These are phyloP conservation scores for Yarrowia sp. DNA, from an alignment of 805 yeast species.

Conservation along the genomic window DNA sequence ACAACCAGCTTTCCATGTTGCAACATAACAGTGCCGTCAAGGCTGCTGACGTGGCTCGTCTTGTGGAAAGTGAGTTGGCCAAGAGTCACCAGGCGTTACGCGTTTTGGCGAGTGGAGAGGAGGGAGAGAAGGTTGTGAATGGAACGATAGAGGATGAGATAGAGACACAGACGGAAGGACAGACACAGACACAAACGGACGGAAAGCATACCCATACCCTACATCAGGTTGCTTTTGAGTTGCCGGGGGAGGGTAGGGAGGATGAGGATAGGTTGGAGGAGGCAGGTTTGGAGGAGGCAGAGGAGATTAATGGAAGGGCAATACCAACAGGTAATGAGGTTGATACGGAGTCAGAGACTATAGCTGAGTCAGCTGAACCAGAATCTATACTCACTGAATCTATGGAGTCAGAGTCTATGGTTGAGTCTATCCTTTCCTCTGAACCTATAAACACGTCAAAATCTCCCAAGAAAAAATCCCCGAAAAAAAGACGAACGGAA, in stretches of 20 bases:
- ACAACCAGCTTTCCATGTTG: constrained; percentile 14
- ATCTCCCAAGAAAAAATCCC: neutral
- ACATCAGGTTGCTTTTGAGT: neutral
- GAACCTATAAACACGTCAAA: too few species aligned
- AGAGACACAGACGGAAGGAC: neutral
- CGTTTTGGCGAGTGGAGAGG: constrained; percentile 3
- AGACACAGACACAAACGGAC: neutral
- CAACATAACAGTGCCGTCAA: neutral
- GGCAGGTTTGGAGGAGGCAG: neutral
- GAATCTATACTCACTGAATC: too few species aligned
- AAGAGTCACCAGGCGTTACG: neutral
- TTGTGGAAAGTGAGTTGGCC: neutral
- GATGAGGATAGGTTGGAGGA: neutral
- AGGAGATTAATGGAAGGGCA: too few species aligned
- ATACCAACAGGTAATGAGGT: too few species aligned
- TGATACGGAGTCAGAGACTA: too few species aligned
- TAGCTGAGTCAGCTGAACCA: too few species aligned
- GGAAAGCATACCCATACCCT: too few species aligned
- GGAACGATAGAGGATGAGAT: neutral
- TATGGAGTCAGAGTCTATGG: too few species aligned
- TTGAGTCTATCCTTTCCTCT: too few species aligned
- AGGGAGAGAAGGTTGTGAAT: neutral
- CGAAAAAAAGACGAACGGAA: neutral
- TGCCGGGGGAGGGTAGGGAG: neutral
- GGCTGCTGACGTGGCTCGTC: constrained; percentile 8